A percentile compares a stretch with the other conserved stretches of the same genome.
These are phyloP conservation scores for Jaminaea rosea DNA, from an alignment of 1,284 basidiomycete genomes.

Conservation along the genomic window DNA sequence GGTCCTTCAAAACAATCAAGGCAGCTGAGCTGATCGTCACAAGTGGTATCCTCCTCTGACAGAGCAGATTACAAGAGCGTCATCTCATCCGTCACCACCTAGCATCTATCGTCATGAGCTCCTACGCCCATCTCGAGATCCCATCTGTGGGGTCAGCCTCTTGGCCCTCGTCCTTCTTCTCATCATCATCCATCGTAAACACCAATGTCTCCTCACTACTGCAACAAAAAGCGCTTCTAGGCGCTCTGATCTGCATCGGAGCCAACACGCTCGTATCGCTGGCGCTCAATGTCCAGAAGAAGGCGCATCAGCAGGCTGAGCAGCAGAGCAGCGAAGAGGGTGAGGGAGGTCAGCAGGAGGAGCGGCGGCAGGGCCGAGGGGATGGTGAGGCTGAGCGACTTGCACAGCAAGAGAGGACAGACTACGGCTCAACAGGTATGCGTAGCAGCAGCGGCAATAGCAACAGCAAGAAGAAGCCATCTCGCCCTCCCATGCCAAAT, in stretches of 20 bases:
- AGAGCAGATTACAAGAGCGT: no score
- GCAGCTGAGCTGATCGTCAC: no score
- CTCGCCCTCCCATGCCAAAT: no score
- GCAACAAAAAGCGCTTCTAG: conserved; percentile 56
- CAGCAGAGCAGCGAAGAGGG: conserved; percentile 49
- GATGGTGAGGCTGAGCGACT: not conserved
- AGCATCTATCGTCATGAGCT: no score
- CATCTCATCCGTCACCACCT: no score
- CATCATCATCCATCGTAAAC: no score
- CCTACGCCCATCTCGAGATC: no score
- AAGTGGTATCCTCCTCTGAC: no score
- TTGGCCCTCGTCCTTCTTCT: no score
- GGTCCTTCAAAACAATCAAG: no score
- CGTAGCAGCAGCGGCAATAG: not conserved
- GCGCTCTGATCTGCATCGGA: conserved; percentile 70
- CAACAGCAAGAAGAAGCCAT: not conserved
- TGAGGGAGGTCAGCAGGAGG: not conserved
- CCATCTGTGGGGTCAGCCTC: no score
- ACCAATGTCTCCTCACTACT: no score
- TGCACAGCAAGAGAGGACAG: not conserved
- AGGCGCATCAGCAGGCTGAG: conserved; percentile 63
- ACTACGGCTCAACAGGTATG: not conserved
- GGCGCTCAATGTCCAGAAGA: conserved; percentile 69
- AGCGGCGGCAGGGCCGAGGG: not conserved
- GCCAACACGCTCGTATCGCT: conserved; percentile 84